phyloP scores from a whole-genome alignment of 345 rosid genomes.

The Viola odorata region DNA sequence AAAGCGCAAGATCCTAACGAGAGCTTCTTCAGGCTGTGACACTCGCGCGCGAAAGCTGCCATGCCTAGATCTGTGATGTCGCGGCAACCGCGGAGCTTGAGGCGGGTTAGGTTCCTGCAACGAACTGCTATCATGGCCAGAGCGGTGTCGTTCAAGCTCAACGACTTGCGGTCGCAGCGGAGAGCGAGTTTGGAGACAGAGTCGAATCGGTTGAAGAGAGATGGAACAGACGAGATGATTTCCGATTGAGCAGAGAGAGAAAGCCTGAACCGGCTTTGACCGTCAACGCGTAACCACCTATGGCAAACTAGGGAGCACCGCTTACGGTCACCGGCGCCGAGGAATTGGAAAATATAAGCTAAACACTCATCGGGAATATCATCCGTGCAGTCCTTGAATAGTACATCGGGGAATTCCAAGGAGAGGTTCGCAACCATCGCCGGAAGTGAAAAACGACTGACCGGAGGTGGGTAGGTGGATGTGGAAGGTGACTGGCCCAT shows the following conservation, averaged over 20 bases:
- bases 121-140: slow-evolving; percentile 48
- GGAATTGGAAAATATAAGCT: slow-evolving; percentile 69
- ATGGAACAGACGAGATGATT: slow-evolving; percentile 33
- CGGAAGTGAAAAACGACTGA: slow-evolving; percentile 21
- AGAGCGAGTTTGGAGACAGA: slow-evolving; percentile 69
- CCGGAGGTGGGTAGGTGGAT: slow-evolving; percentile 20
- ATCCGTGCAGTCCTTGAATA: slow-evolving; percentile 9
- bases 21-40: slow-evolving; percentile 51
- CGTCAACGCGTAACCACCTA: slow-evolving; percentile 81
- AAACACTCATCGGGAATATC: slow-evolving; percentile 59
- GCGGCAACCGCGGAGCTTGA: slow-evolving; percentile 95
- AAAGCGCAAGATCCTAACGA: slow-evolving; percentile 78
- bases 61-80: slow-evolving; percentile 74
- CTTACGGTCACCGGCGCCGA: slow-evolving; percentile 60
- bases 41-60: slow-evolving; percentile 50
- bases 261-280: slow-evolving; percentile 59
- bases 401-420: slow-evolving; percentile 15
- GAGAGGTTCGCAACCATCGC: slow-evolving; percentile 13
- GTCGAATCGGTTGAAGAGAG: slow-evolving; percentile 60
- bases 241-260: slow-evolving; percentile 61
- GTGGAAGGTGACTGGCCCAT: slow-evolving; percentile 61
- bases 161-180: slow-evolving; percentile 58
- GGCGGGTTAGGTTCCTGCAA: slow-evolving; percentile 58
- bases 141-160: slow-evolving; percentile 62
- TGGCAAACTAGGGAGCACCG: slow-evolving; percentile 65